These are phyloP conservation scores for Physcia stellaris DNA, from an alignment of 495 filamentous ascomycete genomes.

Conservation along the genomic window DNA sequence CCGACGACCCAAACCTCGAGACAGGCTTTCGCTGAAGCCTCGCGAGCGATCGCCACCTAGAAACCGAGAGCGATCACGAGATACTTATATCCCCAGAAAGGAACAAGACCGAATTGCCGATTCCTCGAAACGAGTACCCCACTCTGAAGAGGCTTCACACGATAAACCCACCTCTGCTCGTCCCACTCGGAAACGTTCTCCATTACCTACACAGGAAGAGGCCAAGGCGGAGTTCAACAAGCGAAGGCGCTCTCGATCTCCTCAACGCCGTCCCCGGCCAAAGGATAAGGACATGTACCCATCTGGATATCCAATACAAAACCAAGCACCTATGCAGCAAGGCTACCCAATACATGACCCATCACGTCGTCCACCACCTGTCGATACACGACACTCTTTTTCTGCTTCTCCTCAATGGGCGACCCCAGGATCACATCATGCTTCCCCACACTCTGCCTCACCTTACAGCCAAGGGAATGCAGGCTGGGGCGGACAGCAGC, in stretches of 20 bases:
- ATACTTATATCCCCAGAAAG: not conserved
- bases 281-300: too few relatives aligned
- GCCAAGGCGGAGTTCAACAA: constrained; percentile 18
- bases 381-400: constrained; percentile 33
- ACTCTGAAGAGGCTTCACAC: not conserved
- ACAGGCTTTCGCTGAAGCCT: not conserved
- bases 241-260: constrained; percentile 24
- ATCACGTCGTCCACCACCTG: constrained; percentile 21
- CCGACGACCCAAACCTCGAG: not conserved
- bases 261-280: too few relatives aligned
- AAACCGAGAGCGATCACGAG: not conserved
- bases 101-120: not conserved
- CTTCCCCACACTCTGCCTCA: constrained; percentile 53
- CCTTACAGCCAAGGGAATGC: constrained; percentile 45
- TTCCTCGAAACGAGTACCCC: not conserved
- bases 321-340: constrained; percentile 17
- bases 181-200: constrained; percentile 22
- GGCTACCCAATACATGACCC: constrained; percentile 25
- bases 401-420: constrained; percentile 46
- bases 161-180: not conserved
- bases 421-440: constrained; percentile 47
- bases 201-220: constrained; percentile 15
- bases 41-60: not conserved
- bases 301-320: constrained; percentile 23
- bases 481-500: constrained; percentile 40